Percentiles rank a stretch among this genome's conserved stretches.
phyloP scores from a whole-genome alignment of 805 yeast species.

The Ogataea sp. region DNA sequence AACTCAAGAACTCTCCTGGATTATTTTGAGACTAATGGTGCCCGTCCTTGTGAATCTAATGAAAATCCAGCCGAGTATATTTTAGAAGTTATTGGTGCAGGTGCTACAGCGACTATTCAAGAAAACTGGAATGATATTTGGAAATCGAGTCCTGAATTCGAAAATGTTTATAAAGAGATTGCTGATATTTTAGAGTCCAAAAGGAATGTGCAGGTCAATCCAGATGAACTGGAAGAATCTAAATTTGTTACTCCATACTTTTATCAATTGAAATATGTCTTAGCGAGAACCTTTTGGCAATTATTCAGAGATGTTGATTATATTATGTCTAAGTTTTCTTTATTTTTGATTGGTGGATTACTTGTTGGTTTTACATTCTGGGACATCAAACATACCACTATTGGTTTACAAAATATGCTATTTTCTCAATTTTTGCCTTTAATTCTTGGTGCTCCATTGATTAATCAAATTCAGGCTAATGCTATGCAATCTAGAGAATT shows the following conservation, averaged over 20 bases:
- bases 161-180: conserved; percentile 21
- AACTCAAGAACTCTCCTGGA: conserved; percentile 32
- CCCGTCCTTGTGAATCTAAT: conserved; percentile 48
- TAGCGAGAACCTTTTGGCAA: conserved; percentile 30
- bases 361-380: conserved; percentile 54
- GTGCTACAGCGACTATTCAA: conserved; percentile 55
- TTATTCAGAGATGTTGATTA: conserved; percentile 42
- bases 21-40: conserved; percentile 48
- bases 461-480: conserved; percentile 57
- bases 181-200: conserved; percentile 14
- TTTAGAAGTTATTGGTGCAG: conserved; percentile 70
- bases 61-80: conserved; percentile 78
- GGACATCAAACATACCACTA: conserved; percentile 40
- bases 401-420: conserved; percentile 55
- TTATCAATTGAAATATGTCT: conserved; percentile 27
- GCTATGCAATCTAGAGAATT: conserved; percentile 52
- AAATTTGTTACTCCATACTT: conserved; percentile 40
- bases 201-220: conserved; percentile 6
- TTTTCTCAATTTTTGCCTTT: conserved; percentile 46
- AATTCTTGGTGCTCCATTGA: conserved; percentile 48
- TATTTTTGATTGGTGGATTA: conserved; percentile 32
- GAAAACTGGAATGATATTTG: conserved; percentile 62
- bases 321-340: conserved; percentile 37
- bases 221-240: conserved; percentile 3
- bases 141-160: conserved; percentile 28